Base-by-base conservation (phyloP, 352 stramenopile genomes). In the Blastocystis sp. region DNA sequence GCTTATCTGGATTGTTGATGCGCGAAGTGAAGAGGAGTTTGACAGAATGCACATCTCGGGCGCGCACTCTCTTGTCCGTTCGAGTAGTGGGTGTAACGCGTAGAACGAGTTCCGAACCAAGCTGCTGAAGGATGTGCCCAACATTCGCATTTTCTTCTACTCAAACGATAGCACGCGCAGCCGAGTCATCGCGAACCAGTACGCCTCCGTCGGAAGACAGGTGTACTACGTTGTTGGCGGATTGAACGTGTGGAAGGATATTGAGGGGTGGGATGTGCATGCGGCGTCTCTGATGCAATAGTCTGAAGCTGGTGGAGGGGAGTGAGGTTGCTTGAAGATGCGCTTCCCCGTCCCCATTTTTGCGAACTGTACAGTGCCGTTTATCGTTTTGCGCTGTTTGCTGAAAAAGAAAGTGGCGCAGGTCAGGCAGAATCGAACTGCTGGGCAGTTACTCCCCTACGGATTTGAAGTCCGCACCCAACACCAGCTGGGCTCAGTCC, bases 391-490 rank as follows among this genome's bases (percentile, higher is more conserved):
- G 48, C 48, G 48, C 14, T 56, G 48, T 56, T 56, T 56, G 48
- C 14, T 56, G 48, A 56, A 56, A 67, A 52, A 67, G 45, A 84
- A 84, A 84, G 53, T 70, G 52, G 74, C 74, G 74, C 74, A 84
- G 74, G 74, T 84, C 74, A 84, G 74, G 74, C 74, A 84, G 74
- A 84, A 84, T 84, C 74, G 74, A 84, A 84, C 74, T 84, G 74
- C 74, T 84, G 74, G 28, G 74, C 56, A 43, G 56, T 84, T 70
- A 84, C 34, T 84, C 74, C 28, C 74, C 74, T 84, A 84, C 74
- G 52, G 74, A 84, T 84, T 84, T 84, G 74, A 84, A 84, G 74
- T 84, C 74, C 74, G 74, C 74, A 84, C 74, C 74, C 74, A 84
- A 43, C 74, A 84, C 74, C 74, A 84, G 74, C 74, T 84, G 60